Evolutionary conservation across 345 rosid genomes (phyloP).

Genomic region (Populus euphratica): DNA sequence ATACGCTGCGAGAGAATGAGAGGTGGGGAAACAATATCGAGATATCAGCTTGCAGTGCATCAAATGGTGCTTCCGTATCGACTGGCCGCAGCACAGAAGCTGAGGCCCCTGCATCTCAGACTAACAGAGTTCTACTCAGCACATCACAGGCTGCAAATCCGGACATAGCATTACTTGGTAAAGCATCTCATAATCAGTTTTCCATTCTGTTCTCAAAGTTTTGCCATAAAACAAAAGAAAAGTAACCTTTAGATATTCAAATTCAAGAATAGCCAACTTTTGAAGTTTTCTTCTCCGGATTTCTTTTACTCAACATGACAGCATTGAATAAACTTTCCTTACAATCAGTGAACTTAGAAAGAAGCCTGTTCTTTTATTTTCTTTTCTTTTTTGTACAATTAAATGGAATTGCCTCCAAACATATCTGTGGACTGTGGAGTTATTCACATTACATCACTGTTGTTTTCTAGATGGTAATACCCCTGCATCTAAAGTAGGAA

Average conservation of each 20-base stretch:
- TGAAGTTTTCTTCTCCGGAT: conserved; percentile 1
- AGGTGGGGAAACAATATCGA: not conserved
- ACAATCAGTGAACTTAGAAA: too few relatives aligned
- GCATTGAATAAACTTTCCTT: not conserved
- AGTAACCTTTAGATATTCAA: not conserved
- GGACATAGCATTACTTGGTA: not conserved
- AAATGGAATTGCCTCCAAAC: not conserved
- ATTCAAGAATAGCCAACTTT: not conserved
- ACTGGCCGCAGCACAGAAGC: not conserved
- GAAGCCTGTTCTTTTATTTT: not conserved
- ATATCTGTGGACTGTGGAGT: not conserved
- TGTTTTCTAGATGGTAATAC: conserved; percentile 2
- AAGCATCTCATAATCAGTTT: conserved; percentile 17
- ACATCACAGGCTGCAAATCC: not conserved
- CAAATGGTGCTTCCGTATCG: not conserved
- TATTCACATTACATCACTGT: not conserved
- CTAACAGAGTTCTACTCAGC: not conserved
- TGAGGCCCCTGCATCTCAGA: not conserved
- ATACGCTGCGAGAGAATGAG: not conserved
- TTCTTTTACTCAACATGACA: not conserved
- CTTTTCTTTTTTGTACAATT: too few relatives aligned
- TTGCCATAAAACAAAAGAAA: not conserved
- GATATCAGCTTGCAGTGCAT: conserved; percentile 11
- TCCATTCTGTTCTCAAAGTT: conserved; percentile 1
- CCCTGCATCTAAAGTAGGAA: not conserved